phyloP scores from a whole-genome alignment of 208 protist genomes.

The Trypanosoma avium region DNA sequence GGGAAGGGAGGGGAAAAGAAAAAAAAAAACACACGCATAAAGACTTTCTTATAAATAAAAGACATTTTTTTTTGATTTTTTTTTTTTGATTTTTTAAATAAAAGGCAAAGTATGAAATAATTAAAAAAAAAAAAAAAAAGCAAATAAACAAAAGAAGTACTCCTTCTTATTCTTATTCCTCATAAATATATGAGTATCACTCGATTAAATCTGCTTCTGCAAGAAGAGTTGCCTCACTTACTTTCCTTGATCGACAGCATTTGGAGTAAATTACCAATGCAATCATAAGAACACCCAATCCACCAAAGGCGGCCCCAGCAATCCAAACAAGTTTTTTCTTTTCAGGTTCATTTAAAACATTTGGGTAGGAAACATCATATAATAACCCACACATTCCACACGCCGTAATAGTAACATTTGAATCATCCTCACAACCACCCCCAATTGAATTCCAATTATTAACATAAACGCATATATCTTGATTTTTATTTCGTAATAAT shows the following conservation, averaged over 20 bases:
- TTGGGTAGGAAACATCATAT: slow-evolving; percentile 66
- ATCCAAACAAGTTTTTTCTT: slow-evolving; percentile 6
- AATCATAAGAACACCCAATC: slow-evolving; percentile 14
- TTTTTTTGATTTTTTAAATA: background rate
- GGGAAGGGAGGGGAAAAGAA: too few species aligned
- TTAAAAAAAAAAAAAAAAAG: background rate
- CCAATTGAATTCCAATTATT: slow-evolving; percentile 45
- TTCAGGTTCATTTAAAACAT: slow-evolving; percentile 18
- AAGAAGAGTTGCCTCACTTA: background rate
- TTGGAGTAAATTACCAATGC: slow-evolving; percentile 9
- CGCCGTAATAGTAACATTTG: slow-evolving; percentile 31
- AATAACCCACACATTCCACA: slow-evolving; percentile 89
- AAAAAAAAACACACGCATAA: too few species aligned
- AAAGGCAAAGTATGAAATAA: background rate
- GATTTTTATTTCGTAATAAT: slow-evolving; percentile 46
- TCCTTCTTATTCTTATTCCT: background rate
- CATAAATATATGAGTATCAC: background rate
- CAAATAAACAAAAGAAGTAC: background rate
- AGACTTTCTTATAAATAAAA: too few species aligned
- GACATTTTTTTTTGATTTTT: too few species aligned
- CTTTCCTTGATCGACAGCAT: background rate
- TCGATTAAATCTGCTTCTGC: background rate
- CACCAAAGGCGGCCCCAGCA: slow-evolving; percentile 16
- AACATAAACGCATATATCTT: slow-evolving; percentile 38
- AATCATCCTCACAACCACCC: slow-evolving; percentile 69